Conservation (phyloP, 768 basidiomycete genomes). For the Dictyophora rubrovolvata region DNA sequence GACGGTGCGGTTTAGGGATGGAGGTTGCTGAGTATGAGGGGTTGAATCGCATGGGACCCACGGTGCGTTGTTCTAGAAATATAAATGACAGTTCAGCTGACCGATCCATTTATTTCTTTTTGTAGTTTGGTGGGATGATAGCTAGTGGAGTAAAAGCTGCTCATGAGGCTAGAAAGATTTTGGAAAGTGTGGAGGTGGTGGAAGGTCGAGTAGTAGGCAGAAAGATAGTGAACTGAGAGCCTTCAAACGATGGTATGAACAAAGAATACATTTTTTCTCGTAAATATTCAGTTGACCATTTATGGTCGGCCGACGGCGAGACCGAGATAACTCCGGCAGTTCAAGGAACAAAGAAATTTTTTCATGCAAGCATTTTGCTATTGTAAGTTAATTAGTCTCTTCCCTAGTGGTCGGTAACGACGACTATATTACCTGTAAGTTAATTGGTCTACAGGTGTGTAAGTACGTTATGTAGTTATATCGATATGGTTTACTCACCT, state of each 20-base stretch:
- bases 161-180: slow-evolving; percentile 46
- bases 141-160: slow-evolving; percentile 66
- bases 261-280: neutral
- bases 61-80: slow-evolving; percentile 10
- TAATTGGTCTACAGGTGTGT: no score
- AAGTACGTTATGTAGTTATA: no score
- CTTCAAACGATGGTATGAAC: neutral
- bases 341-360: no score
- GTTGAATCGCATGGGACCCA: slow-evolving; percentile 53
- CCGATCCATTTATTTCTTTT: neutral
- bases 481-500: no score
- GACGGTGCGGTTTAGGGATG: slow-evolving; percentile 43
- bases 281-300: no score
- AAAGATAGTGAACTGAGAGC: neutral
- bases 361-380: no score
- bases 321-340: no score
- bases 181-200: slow-evolving; percentile 38
- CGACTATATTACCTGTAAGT: no score
- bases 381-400: no score
- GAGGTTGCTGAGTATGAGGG: slow-evolving; percentile 77
- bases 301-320: no score
- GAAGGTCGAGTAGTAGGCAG: slow-evolving; percentile 46
- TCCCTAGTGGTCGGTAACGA: no score
- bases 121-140: slow-evolving; percentile 70
- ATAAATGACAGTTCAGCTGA: neutral